Evolutionary conservation across 352 stramenopile species (phyloP).

Genomic region (Pythium scleroteichum): DNA sequence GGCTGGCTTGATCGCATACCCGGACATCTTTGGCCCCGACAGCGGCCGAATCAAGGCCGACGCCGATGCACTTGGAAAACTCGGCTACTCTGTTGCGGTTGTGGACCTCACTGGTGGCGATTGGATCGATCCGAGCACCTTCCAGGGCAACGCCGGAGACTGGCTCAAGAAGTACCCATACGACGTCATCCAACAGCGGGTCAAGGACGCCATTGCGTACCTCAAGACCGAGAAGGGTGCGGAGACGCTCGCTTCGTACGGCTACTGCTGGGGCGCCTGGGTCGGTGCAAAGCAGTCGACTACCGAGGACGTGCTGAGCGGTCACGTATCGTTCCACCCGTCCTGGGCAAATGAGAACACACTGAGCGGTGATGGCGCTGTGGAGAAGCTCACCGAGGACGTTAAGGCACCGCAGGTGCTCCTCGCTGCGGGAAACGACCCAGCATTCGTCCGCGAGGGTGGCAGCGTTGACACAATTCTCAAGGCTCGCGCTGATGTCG

Average conservation of each 20-base stretch:
- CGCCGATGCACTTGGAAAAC: constrained; percentile 66
- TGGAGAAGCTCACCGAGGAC: constrained; percentile 65
- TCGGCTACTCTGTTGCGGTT: constrained; percentile 75
- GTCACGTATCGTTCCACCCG: constrained; percentile 81
- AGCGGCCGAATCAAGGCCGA: constrained; percentile 81
- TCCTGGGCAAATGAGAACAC: constrained; percentile 79
- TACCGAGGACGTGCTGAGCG: constrained; percentile 43
- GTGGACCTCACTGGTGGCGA: constrained; percentile 70
- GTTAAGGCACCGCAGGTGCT: constrained; percentile 79
- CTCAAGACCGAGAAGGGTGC: constrained; percentile 60
- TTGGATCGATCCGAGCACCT: constrained; percentile 44
- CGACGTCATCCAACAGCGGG: constrained; percentile 46
- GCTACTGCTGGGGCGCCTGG: constrained; percentile 86
- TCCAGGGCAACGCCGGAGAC: constrained; percentile 34
- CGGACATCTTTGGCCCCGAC: constrained; percentile 79
- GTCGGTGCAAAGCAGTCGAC: constrained; percentile 58
- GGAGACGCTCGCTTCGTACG: constrained; percentile 69
- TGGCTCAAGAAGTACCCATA: constrained; percentile 79
- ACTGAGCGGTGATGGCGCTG: constrained; percentile 61
- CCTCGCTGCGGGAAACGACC: constrained; percentile 66
- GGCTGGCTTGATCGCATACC: constrained; percentile 65
- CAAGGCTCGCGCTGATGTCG: constrained; percentile 27
- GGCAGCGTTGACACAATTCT: constrained; percentile 78
- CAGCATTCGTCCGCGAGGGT: constrained; percentile 61
- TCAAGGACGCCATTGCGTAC: constrained; percentile 76